These are phyloP conservation scores for Pichia norvegensis DNA, from an alignment of 1,139 yeast genomes.

Conservation along the genomic window DNA sequence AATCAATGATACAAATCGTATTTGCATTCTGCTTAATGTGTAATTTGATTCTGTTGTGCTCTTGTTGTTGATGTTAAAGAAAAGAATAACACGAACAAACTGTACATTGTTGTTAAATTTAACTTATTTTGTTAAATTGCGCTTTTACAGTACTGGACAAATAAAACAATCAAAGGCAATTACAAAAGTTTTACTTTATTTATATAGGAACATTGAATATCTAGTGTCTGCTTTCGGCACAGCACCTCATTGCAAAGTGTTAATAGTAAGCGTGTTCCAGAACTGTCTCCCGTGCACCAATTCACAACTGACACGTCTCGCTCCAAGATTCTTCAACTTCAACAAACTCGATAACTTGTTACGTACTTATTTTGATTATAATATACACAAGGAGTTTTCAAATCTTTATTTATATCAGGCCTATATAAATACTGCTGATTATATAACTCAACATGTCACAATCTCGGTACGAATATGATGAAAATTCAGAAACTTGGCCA, in stretches of 20 bases:
- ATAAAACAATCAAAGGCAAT: too few species aligned
- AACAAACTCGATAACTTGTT: background rate
- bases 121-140: too few species aligned
- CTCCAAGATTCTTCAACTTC: background rate
- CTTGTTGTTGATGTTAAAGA: background rate
- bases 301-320: background rate
- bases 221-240: too few species aligned
- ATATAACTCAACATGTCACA: slow-evolving; percentile 20
- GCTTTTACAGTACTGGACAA: too few species aligned
- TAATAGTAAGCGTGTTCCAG: too few species aligned
- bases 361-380: background rate
- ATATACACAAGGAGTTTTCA: background rate
- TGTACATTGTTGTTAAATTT: too few species aligned
- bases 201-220: too few species aligned
- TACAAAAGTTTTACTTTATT: too few species aligned
- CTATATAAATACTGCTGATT: background rate
- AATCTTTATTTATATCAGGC: background rate
- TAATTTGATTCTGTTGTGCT: background rate
- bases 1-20: slow-evolving; percentile 43
- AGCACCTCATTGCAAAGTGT: too few species aligned
- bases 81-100: background rate
- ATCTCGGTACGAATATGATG: slow-evolving; percentile 73
- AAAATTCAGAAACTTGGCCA: slow-evolving; percentile 93
- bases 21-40: too few species aligned
- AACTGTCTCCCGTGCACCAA: slow-evolving; percentile 1